phyloP scores from a whole-genome alignment of 257 asterid genomes.

The Craterostigma plantagineum region DNA sequence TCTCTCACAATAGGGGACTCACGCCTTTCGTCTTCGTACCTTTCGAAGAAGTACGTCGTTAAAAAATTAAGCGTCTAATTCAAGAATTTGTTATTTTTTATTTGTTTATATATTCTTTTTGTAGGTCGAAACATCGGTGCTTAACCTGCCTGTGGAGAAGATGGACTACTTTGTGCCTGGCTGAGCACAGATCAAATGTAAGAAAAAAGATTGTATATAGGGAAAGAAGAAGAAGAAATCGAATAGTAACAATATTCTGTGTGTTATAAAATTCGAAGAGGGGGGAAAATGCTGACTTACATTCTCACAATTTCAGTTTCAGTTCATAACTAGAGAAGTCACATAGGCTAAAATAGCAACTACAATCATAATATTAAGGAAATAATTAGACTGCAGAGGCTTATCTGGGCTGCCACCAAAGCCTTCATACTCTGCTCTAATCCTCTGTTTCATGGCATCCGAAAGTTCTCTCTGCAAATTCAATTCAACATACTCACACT shows the following conservation, averaged over 20 bases:
- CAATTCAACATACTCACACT: slow-evolving; percentile 32
- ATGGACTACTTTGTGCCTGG: slow-evolving; percentile 92
- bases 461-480: slow-evolving; percentile 97
- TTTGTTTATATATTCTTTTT: background rate
- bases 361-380: slow-evolving; percentile 71
- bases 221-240: no score
- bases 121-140: slow-evolving; percentile 67
- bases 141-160: slow-evolving; percentile 74
- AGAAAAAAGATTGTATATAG: background rate
- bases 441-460: slow-evolving; percentile 83
- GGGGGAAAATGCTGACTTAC: no score
- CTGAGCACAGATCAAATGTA: slow-evolving; percentile 10
- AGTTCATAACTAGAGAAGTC: slow-evolving; percentile 65
- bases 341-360: slow-evolving; percentile 71
- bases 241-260: no score
- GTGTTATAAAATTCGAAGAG: no score
- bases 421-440: slow-evolving; percentile 77
- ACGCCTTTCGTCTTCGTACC: slow-evolving; percentile 88
- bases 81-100: background rate
- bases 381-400: slow-evolving; percentile 87
- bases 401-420: slow-evolving; percentile 92
- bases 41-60: slow-evolving; percentile 52
- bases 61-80: no score
- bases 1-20: slow-evolving; percentile 71
- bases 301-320: slow-evolving; percentile 4